phyloP scores from a whole-genome alignment of 2,329 filamentous ascomycete species.

The Colletotrichum plurivorum region DNA sequence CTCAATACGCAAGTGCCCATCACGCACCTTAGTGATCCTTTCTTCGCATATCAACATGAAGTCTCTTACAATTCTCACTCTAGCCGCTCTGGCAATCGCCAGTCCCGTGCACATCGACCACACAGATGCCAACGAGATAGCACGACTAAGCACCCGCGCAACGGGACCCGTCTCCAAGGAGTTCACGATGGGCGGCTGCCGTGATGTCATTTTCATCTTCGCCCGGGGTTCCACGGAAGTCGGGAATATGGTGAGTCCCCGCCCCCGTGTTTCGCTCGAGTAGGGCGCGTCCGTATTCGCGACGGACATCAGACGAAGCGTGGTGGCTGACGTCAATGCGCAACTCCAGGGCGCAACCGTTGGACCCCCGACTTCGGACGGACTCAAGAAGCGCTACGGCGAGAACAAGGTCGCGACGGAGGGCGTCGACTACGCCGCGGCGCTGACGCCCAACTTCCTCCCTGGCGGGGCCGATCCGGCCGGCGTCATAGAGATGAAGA shows the following conservation, averaged over 20 bases:
- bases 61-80: not conserved
- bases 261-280: not conserved
- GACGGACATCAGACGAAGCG: slow-evolving; percentile 9
- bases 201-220: slow-evolving; percentile 54
- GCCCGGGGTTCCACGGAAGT: slow-evolving; percentile 54
- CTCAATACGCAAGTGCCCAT: not conserved
- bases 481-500: slow-evolving; percentile 49
- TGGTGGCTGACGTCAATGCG: slow-evolving; percentile 10
- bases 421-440: slow-evolving; percentile 52
- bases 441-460: slow-evolving; percentile 49
- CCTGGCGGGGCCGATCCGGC: slow-evolving; percentile 48
- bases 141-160: not conserved
- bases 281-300: not conserved
- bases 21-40: not conserved
- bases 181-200: slow-evolving; percentile 23
- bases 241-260: slow-evolving; percentile 53
- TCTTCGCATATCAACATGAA: slow-evolving; percentile 7
- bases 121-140: not conserved
- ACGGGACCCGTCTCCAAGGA: slow-evolving; percentile 15
- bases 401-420: slow-evolving; percentile 42
- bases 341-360: slow-evolving; percentile 34
- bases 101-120: not conserved
- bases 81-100: not conserved
- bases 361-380: slow-evolving; percentile 40
- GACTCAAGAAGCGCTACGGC: slow-evolving; percentile 40